Evolutionary conservation across 768 basidiomycete genomes (phyloP).

Genomic region (Podaxis sp.): DNA sequence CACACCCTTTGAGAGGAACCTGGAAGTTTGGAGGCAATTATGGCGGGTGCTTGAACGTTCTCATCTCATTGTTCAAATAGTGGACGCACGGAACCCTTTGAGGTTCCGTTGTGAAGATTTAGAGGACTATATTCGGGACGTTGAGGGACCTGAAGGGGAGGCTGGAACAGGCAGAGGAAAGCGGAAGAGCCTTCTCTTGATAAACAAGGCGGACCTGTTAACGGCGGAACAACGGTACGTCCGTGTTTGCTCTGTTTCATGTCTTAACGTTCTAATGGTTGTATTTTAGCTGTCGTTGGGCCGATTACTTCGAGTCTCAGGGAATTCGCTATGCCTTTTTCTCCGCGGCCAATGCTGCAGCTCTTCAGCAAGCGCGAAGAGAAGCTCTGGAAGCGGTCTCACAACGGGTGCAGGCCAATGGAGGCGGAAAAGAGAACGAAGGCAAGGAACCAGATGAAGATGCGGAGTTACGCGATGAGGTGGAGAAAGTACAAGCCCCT

Average conservation of each 20-base stretch:
- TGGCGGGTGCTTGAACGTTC: conserved; percentile 97
- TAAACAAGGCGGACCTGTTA: conserved; percentile 95
- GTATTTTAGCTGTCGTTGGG: conserved; percentile 70
- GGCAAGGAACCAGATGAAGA: conserved; percentile 16
- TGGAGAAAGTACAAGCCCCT: conserved; percentile 12
- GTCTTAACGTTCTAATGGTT: background rate
- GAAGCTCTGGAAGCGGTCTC: conserved; percentile 34
- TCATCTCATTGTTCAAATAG: conserved; percentile 91
- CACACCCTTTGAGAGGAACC: conserved; percentile 94
- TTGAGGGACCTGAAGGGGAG: conserved; percentile 81
- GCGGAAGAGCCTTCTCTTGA: conserved; percentile 74
- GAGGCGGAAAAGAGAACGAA: conserved; percentile 6
- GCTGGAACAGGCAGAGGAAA: conserved; percentile 69
- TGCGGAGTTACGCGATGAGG: conserved; percentile 18
- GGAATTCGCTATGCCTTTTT: conserved; percentile 85
- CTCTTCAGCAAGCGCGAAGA: conserved; percentile 71
- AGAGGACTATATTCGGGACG: conserved; percentile 78
- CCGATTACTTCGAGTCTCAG: conserved; percentile 81
- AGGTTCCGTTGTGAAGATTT: conserved; percentile 91
- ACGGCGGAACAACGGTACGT: conserved; percentile 78
- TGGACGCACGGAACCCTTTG: conserved; percentile 93
- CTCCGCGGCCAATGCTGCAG: conserved; percentile 85
- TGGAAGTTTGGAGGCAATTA: conserved; percentile 98
- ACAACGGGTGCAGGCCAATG: conserved; percentile 13
- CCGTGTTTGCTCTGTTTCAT: background rate